Base-by-base conservation (phyloP, 768 basidiomycete genomes). In the Amylocystis lapponica region DNA sequence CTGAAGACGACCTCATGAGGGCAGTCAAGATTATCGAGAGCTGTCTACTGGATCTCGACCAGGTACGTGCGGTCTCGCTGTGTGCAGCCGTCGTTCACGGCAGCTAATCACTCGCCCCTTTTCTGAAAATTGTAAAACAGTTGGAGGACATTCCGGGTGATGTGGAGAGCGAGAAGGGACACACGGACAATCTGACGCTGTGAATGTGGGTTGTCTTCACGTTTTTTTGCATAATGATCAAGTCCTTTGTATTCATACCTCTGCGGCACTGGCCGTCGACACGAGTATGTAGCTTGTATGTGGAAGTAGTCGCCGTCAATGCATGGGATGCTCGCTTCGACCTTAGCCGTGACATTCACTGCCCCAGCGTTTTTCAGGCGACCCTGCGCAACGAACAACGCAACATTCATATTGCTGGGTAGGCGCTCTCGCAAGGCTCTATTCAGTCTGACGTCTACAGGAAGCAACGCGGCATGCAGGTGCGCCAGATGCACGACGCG, bases 1-100 rank as follows among this genome's bases (percentile, higher is more conserved):
- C 79, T n/a, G 91, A 96, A 56, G 80, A 76, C 16, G 91, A 96
- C 48, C 59, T 98, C 47, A 69, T 72, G 61, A 80, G 78, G 62
- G 85, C 83, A 17, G 74, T 96, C 12, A 64, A 62, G 43, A 79
- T 87, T 43, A 90, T 99, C 56, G 79, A 78, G 17, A 76, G 86
- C 53, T 83, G 79, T 39, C 66, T 97, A 35, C 62, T 67, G 10
- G 93, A 96, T 57, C 75, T 98, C 35, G 95, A 97, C 62, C 68
- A 71, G 62, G 86, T 86, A 30, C 35, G 40, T 17, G n/a, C 6
- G 37, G 75, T 65, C 11, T 21, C 3, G 8, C n/a, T n/a, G 6
- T 13, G 10, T 30, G 9, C 8, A 6, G 9, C 21, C 4, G n/a
- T 46, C 23, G 12, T 23, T 11, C 16, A n/a, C 22, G 12, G 17